A percentile compares a stretch with the other conserved stretches of the same genome.
phyloP scores from a whole-genome alignment of 2,329 filamentous ascomycete species.

The Pleoardoris graminearum region DNA sequence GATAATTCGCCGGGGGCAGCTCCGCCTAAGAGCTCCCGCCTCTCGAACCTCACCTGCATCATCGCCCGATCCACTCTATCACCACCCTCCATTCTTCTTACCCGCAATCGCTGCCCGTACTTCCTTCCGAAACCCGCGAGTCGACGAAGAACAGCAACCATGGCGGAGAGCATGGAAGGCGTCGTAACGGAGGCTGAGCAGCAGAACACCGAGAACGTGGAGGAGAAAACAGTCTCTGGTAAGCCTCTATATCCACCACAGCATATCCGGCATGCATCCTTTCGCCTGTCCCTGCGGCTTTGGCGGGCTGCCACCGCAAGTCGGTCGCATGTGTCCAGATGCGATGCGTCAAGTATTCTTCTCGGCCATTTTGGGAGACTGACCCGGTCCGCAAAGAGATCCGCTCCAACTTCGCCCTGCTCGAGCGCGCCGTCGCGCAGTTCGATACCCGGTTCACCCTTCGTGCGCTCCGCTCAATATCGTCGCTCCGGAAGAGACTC shows the following conservation, averaged over 20 bases:
- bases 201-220: conserved; percentile 46
- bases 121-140: conserved; percentile 16
- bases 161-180: conserved; percentile 58
- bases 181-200: conserved; percentile 49
- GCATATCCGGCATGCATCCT: conserved; percentile 22
- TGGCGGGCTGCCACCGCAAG: conserved; percentile 22
- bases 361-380: conserved; percentile 22
- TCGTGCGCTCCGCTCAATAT: conserved; percentile 91
- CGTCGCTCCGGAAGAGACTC: conserved; percentile 89
- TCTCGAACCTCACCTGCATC: conserved; percentile 21
- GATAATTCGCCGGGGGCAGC: conserved; percentile 4
- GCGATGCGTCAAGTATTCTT: conserved; percentile 22
- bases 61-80: conserved; percentile 22
- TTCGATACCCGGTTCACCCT: conserved; percentile 97
- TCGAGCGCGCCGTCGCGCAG: conserved; percentile 87
- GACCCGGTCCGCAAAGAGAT: conserved; percentile 68
- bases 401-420: conserved; percentile 86
- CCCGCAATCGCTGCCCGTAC: conserved; percentile 17
- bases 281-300: conserved; percentile 28
- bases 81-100: conserved; percentile 14
- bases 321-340: conserved; percentile 33
- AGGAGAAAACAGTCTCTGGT: conserved; percentile 47
- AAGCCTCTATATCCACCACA: conserved; percentile 21
- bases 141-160: conserved; percentile 32
- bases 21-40: conserved; percentile 15